Base-by-base conservation (phyloP, 345 rosid genomes). In the Arabidopsis arenosa region DNA sequence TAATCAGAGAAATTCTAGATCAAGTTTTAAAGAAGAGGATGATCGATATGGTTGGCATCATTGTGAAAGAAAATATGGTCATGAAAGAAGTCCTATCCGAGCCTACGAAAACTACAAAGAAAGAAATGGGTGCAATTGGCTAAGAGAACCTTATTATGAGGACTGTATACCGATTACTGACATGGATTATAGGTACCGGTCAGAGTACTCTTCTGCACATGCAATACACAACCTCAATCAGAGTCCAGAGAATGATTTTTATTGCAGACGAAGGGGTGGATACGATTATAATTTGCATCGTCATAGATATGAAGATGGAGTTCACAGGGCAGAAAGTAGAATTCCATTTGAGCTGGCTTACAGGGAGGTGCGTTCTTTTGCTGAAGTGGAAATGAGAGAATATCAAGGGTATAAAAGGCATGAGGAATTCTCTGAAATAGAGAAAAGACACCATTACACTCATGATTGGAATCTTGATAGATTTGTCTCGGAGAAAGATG, bases 381-480 rank as follows among this genome's bases (percentile, higher is more conserved):
- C 56, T 72, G 79, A 73, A 66, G 66, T 67, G 39, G 75, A 79
- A 62, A 78, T 64, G 44, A 73, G 78, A 56, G 63, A 17, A n/a
- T 59, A 47, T 9, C 77, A 74, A 75, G 39, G 66, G 57, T 40
- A 47, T 67, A 71, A 62, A 77, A 85, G 87, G 72, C 68, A 76
- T 66, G 55, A 56, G 43, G 62, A 76, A 61, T 57, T 65, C 36
- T 66, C 41, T 75, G 82, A 68, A 48, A 76, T 79, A 84, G 80
- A 80, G 63, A 69, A 47, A 68, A 76, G 82, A 75, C 58, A 68
- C 67, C 40, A n/a, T 33, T 65, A 72, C 63, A 48, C 77, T 36
- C 67, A 81, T 41, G 66, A 26, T 37, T 56, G 83, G 80, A 68
- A 74, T 73, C 39, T 70, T 81, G 84, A 82, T 70, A 69, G 76